These are phyloP conservation scores for Asterella californica DNA, from an alignment of 225 moss, liverwort and hornwort species.

Conservation along the genomic window DNA sequence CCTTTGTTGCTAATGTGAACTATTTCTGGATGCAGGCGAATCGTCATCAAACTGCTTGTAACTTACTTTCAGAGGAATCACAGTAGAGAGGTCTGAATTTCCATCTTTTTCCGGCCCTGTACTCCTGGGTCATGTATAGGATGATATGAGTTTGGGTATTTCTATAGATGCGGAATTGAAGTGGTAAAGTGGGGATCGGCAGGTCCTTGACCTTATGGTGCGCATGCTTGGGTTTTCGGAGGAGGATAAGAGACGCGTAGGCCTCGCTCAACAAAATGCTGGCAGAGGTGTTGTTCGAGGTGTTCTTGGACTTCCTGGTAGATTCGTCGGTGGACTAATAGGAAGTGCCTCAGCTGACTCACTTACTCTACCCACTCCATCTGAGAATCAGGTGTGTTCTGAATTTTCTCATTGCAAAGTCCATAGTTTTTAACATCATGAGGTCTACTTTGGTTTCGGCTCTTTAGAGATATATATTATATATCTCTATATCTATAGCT, in stretches of 20 bases:
- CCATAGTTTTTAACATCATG: neutral
- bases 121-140: neutral
- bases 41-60: conserved; percentile 96
- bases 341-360: conserved; percentile 71
- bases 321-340: conserved; percentile 88
- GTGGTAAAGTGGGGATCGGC: conserved; percentile 6
- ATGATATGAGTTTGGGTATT: neutral
- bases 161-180: neutral
- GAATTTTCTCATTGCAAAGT: neutral
- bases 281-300: conserved; percentile 85
- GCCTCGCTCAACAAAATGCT: conserved; percentile 84
- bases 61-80: conserved; percentile 97
- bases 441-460: neutral
- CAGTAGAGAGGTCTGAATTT: conserved; percentile 74
- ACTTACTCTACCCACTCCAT: conserved; percentile 52
- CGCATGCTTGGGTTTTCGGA: conserved; percentile 98
- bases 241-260: conserved; percentile 85
- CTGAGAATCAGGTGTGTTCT: conserved; percentile 66
- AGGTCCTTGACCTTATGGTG: conserved; percentile 98
- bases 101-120: neutral
- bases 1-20: conserved; percentile 20
- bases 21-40: conserved; percentile 54
- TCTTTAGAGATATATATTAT: no score
- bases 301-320: conserved; percentile 84
- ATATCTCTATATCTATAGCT: no score